Conservation (phyloP, 2,329 filamentous ascomycete species). For the Dactylonectria estremocensis region DNA sequence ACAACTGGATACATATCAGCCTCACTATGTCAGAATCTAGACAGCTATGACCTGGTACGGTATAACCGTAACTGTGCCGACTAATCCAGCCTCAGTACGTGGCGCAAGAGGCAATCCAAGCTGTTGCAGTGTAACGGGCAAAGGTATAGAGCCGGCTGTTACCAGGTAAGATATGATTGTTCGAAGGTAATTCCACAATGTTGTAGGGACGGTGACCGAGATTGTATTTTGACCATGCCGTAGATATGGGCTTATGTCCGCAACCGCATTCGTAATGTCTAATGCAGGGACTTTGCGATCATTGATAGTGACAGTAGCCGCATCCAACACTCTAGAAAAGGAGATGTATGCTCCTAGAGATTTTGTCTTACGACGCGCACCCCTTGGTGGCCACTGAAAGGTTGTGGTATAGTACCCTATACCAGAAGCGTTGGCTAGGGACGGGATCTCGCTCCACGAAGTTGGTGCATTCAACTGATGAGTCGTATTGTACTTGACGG, state of each 20-base stretch:
- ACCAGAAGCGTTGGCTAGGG: constrained; percentile 16
- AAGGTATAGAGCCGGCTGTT: background rate
- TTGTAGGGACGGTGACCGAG: background rate
- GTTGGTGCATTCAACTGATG: background rate
- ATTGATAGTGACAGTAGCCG: background rate
- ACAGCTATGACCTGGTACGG: background rate
- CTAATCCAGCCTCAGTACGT: background rate
- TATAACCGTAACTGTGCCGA: background rate
- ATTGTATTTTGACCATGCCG: constrained; percentile 5
- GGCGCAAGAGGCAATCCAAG: background rate
- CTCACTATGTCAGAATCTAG: too few species aligned
- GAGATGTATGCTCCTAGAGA: constrained; percentile 14
- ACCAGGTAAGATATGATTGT: background rate
- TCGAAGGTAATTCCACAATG: constrained; percentile 25
- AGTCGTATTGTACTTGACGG: constrained; percentile 13
- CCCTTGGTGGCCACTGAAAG: constrained; percentile 7
- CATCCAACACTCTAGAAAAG: background rate
- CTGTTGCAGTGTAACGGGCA: background rate
- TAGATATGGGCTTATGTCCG: constrained; percentile 13
- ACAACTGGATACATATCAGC: too few species aligned
- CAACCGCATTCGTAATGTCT: constrained; percentile 7
- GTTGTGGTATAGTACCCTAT: constrained; percentile 26
- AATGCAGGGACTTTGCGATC: background rate
- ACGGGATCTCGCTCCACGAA: constrained; percentile 16
- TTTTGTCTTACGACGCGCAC: background rate